Percentiles rank a stretch among this genome's conserved stretches.
Evolutionary conservation across 257 asterid genomes (phyloP).

Genomic region (Solanum paucissectum): DNA sequence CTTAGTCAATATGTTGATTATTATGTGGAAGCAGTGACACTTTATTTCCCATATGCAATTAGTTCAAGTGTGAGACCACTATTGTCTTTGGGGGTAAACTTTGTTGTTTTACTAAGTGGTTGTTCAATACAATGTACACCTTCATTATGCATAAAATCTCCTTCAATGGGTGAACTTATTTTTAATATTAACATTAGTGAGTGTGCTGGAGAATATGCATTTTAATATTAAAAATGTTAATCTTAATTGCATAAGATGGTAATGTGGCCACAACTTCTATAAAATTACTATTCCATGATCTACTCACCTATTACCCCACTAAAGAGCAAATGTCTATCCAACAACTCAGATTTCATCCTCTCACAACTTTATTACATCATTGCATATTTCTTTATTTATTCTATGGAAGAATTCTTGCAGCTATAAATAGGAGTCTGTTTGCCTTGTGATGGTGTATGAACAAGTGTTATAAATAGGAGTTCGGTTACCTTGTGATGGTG

Average conservation of each 20-base stretch:
- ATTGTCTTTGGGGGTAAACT: neutral
- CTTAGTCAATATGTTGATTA: neutral
- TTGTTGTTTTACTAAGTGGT: neutral
- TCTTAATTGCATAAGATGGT: neutral
- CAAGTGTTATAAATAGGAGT: neutral
- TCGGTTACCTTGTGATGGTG: neutral
- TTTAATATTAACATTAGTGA: neutral
- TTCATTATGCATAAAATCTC: neutral
- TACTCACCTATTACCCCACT: neutral
- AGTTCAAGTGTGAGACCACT: neutral
- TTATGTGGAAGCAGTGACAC: neutral
- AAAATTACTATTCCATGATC: neutral
- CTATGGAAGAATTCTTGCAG: neutral
- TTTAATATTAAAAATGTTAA: neutral
- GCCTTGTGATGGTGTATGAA: neutral
- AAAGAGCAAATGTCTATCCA: neutral
- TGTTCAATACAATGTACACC: neutral
- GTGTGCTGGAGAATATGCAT: neutral
- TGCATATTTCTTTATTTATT: neutral
- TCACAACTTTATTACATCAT: neutral
- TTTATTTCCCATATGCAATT: neutral
- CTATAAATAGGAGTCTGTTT: neutral
- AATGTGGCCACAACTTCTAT: neutral
- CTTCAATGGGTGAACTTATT: neutral
- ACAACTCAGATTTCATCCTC: neutral